Percentiles rank a stretch among this genome's conserved stretches.
These are phyloP conservation scores for Chrysoporthe austroafricana DNA, from an alignment of 2,329 filamentous ascomycete species.

Conservation along the genomic window DNA sequence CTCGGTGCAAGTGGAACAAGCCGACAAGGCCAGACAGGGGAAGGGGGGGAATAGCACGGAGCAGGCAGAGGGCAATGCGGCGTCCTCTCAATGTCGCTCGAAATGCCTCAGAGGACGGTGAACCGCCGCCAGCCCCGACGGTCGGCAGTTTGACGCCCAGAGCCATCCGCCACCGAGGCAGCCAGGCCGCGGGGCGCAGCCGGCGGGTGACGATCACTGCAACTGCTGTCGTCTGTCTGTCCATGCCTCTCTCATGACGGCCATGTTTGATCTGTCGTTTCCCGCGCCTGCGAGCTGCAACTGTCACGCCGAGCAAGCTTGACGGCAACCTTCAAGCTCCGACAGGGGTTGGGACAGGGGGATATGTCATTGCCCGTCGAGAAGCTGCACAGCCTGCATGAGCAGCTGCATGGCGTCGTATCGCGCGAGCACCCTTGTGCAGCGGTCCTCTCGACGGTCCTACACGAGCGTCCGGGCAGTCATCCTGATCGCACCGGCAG, in stretches of 20 bases:
- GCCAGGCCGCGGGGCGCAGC: too few species aligned
- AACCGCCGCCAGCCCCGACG: neutral
- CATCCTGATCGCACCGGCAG: neutral
- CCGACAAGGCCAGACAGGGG: neutral
- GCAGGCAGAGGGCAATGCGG: slow-evolving; percentile 51
- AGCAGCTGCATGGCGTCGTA: slow-evolving; percentile 4
- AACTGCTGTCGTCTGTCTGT: neutral
- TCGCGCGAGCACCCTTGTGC: neutral
- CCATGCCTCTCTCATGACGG: neutral
- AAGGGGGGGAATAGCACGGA: slow-evolving; percentile 37
- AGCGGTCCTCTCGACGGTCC: neutral
- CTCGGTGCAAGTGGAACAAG: slow-evolving; percentile 1
- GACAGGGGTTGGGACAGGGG: neutral
- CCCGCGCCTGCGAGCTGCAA: too few species aligned
- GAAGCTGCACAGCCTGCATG: neutral
- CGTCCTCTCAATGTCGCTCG: slow-evolving; percentile 44
- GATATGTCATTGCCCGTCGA: neutral
- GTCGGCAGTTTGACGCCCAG: neutral
- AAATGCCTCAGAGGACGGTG: slow-evolving; percentile 48
- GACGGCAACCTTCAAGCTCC: neutral
- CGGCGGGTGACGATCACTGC: too few species aligned
- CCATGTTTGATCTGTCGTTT: neutral
- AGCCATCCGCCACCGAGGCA: too few species aligned
- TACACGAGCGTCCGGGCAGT: neutral
- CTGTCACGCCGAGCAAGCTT: neutral